These are phyloP conservation scores for Petunia axillaris DNA, from an alignment of 257 asterid genomes.

Conservation along the genomic window DNA sequence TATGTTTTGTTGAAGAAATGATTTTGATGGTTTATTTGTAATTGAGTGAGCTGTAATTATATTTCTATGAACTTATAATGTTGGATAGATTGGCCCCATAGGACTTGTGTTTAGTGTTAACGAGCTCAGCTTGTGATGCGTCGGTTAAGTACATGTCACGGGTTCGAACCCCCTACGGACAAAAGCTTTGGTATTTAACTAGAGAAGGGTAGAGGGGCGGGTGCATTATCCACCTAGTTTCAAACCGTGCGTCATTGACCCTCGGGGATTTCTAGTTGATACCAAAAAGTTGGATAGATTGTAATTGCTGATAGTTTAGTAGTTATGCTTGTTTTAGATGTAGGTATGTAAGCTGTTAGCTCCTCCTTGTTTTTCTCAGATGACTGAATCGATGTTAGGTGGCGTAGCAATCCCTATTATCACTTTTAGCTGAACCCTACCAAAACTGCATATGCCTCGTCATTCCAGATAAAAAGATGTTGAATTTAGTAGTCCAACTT, in stretches of 20 bases:
- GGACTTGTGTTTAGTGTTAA: too few relatives aligned
- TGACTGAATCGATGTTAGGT: not conserved
- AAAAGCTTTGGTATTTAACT: too few relatives aligned
- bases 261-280: too few relatives aligned
- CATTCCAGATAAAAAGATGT: not conserved
- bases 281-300: too few relatives aligned
- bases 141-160: too few relatives aligned
- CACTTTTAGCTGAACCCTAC: not conserved
- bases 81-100: too few relatives aligned
- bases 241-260: too few relatives aligned
- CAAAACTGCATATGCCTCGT: not conserved
- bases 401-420: not conserved
- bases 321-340: not conserved
- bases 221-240: too few relatives aligned
- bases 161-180: too few relatives aligned
- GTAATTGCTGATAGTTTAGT: not conserved
- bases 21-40: not conserved
- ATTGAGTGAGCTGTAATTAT: slow-evolving; percentile 8
- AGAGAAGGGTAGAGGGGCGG: too few relatives aligned
- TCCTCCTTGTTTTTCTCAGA: not conserved
- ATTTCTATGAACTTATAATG: not conserved
- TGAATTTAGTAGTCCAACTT: not conserved
- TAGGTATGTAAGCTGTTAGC: not conserved
- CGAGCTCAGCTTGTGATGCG: too few relatives aligned
- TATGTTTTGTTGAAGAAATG: not conserved